A percentile compares a stretch with the other conserved stretches of the same genome.
Conservation (phyloP, 768 basidiomycete species). For the Tricholoma sp. region DNA sequence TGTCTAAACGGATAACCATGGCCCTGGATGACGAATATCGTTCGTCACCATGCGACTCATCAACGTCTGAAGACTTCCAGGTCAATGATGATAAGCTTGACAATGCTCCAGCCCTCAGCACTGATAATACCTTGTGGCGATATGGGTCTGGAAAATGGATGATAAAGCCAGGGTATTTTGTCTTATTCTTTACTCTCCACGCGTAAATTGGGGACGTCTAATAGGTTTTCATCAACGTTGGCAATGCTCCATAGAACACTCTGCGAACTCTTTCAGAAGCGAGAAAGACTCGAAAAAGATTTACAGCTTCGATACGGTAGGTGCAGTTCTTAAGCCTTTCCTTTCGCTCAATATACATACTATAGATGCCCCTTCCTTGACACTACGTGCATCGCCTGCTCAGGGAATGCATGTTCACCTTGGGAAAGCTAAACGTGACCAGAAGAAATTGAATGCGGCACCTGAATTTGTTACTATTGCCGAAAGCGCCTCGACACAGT, state of each 20-base stretch:
- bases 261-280: constrained; percentile 36
- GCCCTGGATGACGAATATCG: constrained; percentile 33
- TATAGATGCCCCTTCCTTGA: constrained; percentile 66
- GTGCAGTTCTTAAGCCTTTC: constrained; percentile 8
- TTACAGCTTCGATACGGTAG: constrained; percentile 54
- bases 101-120: background rate
- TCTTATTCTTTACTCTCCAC: background rate
- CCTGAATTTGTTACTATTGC: constrained; percentile 53
- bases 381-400: constrained; percentile 60
- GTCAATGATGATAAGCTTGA: background rate
- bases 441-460: constrained; percentile 39
- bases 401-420: constrained; percentile 78
- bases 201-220: background rate
- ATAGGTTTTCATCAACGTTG: constrained; percentile 59
- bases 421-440: constrained; percentile 58
- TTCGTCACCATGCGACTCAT: background rate
- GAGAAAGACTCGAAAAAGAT: constrained; percentile 47
- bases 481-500: constrained; percentile 60
- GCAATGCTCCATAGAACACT: constrained; percentile 43
- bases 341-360: background rate
- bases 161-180: constrained; percentile 60
- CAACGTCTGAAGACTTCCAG: background rate
- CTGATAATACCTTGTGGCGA: constrained; percentile 14
- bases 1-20: constrained; percentile 53
- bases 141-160: constrained; percentile 41